Base-by-base conservation (phyloP, 2,329 filamentous ascomycete species). In the Arthrobotrys musiformis region DNA sequence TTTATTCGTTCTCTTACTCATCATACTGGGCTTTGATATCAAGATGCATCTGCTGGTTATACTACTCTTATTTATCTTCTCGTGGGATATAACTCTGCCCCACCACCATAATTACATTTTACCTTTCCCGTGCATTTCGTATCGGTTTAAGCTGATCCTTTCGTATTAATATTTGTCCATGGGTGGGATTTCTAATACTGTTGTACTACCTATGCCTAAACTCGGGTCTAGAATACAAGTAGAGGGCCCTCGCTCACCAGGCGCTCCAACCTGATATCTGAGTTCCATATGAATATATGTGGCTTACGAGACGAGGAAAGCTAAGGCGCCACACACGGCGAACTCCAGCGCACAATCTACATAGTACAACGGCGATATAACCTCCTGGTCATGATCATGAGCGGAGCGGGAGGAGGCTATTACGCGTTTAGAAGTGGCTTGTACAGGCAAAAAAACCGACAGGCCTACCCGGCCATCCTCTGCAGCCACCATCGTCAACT, bases 401-500 rank as follows among this genome's bases (percentile, higher is more conserved):
- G 40, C 15, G 19, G 4, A 46, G 40, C 40, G 24, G 40, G 15
- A 30, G 5, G 37, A 46, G 58, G 70, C 54, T 19, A 61, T 74
- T 63, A 74, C 70, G 70, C 70, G 62, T 74, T 67, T 74, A 24
- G 46, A 15, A 17, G 70, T 74, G 70, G 70, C 70, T 74, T 74
- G 70, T 74, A 46, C 62, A 8, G 46, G 54, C 33, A 48, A 40
- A 64, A 37, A 48, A 4, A 15, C n/a, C 46, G 48, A 67, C 63
- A 67, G 63, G 63, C 30, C 30, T 19, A 40, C 50, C 50, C 28
- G 33, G 26, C 54, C 40, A 42, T 37, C n/a, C n/a, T n/a, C n/a
- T n/a, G 19, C 19, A 28, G n/a, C 9, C 54, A 42, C 40, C 8
- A 6, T 42, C 40, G 19, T 58, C 33, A 33, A 40, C 54, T 56